These are phyloP conservation scores for Castanea mollissima DNA, from an alignment of 306 rosid genomes.

Conservation along the genomic window DNA sequence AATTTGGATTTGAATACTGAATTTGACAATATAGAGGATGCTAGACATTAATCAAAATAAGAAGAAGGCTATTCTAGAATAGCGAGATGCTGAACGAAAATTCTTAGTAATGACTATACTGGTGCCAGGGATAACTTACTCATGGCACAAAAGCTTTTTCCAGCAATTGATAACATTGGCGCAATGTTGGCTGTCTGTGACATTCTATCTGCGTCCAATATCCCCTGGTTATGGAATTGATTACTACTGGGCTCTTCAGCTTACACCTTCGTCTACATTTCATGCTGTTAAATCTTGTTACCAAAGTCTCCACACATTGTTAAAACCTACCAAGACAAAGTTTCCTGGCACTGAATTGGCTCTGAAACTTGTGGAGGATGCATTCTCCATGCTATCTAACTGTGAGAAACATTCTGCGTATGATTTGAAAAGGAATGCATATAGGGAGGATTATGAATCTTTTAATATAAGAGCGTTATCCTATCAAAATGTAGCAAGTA, in stretches of 20 bases:
- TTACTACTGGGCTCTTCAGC: conserved; percentile 22
- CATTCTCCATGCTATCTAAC: conserved; percentile 11
- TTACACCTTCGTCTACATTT: background rate
- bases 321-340: conserved; percentile 3
- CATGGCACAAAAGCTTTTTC: background rate
- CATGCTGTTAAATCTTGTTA: background rate
- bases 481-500: background rate
- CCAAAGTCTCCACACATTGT: background rate
- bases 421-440: background rate
- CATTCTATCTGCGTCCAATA: conserved; percentile 13
- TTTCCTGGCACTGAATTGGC: conserved; percentile 16
- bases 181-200: conserved; percentile 14
- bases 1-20: background rate
- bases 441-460: background rate
- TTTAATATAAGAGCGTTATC: background rate
- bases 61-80: conserved; percentile 5
- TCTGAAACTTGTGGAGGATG: conserved; percentile 10
- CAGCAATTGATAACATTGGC: background rate
- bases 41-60: background rate
- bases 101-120: background rate
- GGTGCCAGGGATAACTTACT: conserved; percentile 5
- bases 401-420: background rate
- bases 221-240: conserved; percentile 18
- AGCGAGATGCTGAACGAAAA: conserved; percentile 10
- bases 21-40: background rate